phyloP scores from a whole-genome alignment of 495 filamentous ascomycete genomes.

The Hyaloscypha hepaticicola region DNA sequence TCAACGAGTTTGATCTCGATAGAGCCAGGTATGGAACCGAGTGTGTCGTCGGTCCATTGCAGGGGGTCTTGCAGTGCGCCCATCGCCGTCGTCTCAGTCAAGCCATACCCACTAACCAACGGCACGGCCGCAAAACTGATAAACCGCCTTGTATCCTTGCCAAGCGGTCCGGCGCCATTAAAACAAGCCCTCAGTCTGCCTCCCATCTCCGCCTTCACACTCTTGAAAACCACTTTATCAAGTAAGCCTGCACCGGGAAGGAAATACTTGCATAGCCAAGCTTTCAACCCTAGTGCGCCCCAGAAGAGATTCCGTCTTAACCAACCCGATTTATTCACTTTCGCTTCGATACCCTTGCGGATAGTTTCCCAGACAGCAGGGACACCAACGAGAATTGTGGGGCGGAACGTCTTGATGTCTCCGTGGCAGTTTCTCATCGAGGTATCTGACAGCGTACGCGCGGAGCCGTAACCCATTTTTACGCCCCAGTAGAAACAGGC shows the following conservation, averaged over 20 bases:
- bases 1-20: conserved; percentile 93
- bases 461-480: conserved; percentile 69
- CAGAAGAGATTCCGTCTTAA: conserved; percentile 83
- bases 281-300: conserved; percentile 72
- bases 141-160: conserved; percentile 81
- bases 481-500: conserved; percentile 87
- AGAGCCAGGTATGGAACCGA: conserved; percentile 74
- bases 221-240: conserved; percentile 78
- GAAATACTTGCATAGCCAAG: conserved; percentile 58
- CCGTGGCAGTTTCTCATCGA: conserved; percentile 90
- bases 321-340: conserved; percentile 69
- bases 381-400: conserved; percentile 87
- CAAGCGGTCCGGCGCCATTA: conserved; percentile 81
- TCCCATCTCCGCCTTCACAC: conserved; percentile 83
- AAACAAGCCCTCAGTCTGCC: conserved; percentile 75
- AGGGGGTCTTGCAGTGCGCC: conserved; percentile 83
- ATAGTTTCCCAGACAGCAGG: conserved; percentile 96
- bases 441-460: conserved; percentile 75
- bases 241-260: conserved; percentile 70
- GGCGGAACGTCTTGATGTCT: conserved; percentile 89
- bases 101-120: conserved; percentile 85
- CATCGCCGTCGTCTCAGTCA: conserved; percentile 94
- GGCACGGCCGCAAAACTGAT: conserved; percentile 79
- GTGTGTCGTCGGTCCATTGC: conserved; percentile 78
- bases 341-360: conserved; percentile 90